A percentile compares a stretch with the other conserved stretches of the same genome.
Evolutionary conservation across 1,284 basidiomycete species (phyloP).

Genomic region (Tetrapyrgos nigripes): DNA sequence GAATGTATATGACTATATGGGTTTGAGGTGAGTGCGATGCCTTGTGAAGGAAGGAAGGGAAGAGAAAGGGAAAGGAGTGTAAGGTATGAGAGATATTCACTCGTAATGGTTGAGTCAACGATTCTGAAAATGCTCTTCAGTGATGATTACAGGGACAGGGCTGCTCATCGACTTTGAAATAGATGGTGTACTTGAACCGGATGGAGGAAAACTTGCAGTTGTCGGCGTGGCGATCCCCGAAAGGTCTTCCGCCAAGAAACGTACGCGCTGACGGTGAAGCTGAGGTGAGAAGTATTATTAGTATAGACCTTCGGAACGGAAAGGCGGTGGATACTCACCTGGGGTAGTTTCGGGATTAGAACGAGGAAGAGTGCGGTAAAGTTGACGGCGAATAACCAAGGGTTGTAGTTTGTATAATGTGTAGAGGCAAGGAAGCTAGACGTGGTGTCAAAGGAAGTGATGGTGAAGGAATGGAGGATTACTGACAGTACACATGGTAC

Average conservation of each 20-base stretch:
- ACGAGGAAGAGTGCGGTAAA: constrained; percentile 85
- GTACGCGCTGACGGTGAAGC: constrained; percentile 82
- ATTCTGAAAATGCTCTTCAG: constrained; percentile 34
- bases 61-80: too few species aligned
- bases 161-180: constrained; percentile 21
- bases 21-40: too few species aligned
- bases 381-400: constrained; percentile 93
- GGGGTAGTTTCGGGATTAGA: constrained; percentile 95
- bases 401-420: constrained; percentile 97
- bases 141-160: constrained; percentile 23
- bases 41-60: too few species aligned
- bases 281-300: constrained; percentile 34
- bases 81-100: too few species aligned
- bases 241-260: constrained; percentile 66
- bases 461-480: neutral
- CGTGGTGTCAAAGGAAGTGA: constrained; percentile 7
- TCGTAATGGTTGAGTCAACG: neutral
- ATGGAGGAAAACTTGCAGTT: constrained; percentile 59
- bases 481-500: constrained; percentile 92
- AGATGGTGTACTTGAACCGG: constrained; percentile 33
- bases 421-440: constrained; percentile 94
- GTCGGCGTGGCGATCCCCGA: constrained; percentile 73
- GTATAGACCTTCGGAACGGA: neutral
- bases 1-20: too few species aligned
- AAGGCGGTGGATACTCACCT: constrained; percentile 51